Base-by-base conservation (phyloP, 352 stramenopile species). In the Blastocystis sp. region DNA sequence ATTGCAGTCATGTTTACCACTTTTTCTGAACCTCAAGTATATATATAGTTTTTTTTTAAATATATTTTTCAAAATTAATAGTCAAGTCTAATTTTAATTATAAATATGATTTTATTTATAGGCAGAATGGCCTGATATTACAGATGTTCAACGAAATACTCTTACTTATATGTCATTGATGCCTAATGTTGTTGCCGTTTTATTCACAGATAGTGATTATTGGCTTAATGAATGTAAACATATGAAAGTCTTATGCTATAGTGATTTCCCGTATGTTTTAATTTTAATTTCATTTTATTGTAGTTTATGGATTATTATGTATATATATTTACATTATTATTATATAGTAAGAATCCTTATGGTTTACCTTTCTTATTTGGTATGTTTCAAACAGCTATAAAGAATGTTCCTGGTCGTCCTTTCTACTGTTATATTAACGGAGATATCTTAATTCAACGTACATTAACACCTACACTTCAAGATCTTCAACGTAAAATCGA, bases 351-450 rank as follows among this genome's bases (percentile, higher is more conserved):
- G 10, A 27, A 39, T 54, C 52, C 52, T 1, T 62, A 54, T 32
- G 52, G 52, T 18, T 54, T 62, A 42, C 52, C 52, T 7, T 62
- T 62, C 31, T 43, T 62, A 28, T 62, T 62, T 48, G 52, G 52
- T 4, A 37, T 62, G 28, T 16, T 62, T 16, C 27, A 62, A 4
- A 34, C 44, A 28, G 39, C 35, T 0, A 62, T 62, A 19, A 32
- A 48, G 10, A 37, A 25, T n/a, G 18, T 40, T 27, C 52, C 52
- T 16, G 52, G 40, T 19, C 54, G 40, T 32, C 52, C 52, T 3
- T 62, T 62, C 36, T 62, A 62, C 42, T 39, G 52, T n/a, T 62
- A 62, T 21, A 62, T 62, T 16, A 62, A 62, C 18, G 52, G 52
- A 18, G 52, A 62, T 62, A 62, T 62, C 41, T 42, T 62, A 10